Evolutionary conservation across 2,329 filamentous ascomycete species (phyloP).

Genomic region (Pestalotiopsis sp.): DNA sequence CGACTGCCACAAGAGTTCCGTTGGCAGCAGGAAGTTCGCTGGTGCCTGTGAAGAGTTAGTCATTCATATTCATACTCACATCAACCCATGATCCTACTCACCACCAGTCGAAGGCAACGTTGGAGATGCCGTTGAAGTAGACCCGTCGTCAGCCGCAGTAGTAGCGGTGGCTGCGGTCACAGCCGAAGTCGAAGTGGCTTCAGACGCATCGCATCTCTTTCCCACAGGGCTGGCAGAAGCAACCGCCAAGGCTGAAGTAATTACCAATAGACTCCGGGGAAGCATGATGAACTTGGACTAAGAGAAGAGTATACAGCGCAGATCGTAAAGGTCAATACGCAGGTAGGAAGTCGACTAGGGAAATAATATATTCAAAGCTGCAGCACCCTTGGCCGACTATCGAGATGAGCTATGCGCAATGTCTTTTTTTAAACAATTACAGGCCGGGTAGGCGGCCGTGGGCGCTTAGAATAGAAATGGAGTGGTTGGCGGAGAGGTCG

Average conservation of each 20-base stretch:
- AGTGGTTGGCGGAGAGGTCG: slow-evolving; percentile 26
- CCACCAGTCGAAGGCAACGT: slow-evolving; percentile 43
- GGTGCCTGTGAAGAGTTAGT: slow-evolving; percentile 26
- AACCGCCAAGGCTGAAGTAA: slow-evolving; percentile 28
- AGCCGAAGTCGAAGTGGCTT: slow-evolving; percentile 2
- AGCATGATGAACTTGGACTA: slow-evolving; percentile 27
- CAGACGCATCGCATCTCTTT: slow-evolving; percentile 20
- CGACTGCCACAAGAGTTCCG: slow-evolving; percentile 54
- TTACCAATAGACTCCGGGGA: slow-evolving; percentile 25
- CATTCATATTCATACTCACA: not conserved
- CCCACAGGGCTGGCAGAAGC: slow-evolving; percentile 29
- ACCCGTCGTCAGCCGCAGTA: slow-evolving; percentile 13
- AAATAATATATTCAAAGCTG: slow-evolving; percentile 5
- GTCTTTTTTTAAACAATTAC: slow-evolving; percentile 22
- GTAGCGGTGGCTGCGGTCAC: slow-evolving; percentile 15
- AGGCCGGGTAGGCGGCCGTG: slow-evolving; percentile 22
- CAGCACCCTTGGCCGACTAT: not conserved
- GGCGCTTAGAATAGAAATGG: slow-evolving; percentile 36
- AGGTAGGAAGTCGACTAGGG: not conserved
- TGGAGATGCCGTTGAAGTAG: slow-evolving; percentile 21
- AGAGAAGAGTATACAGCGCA: slow-evolving; percentile 12
- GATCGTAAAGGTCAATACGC: slow-evolving; percentile 3
- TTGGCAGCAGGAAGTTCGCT: slow-evolving; percentile 47
- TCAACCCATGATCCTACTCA: slow-evolving; percentile 21
- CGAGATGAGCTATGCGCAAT: slow-evolving; percentile 20